A percentile compares a stretch with the other conserved stretches of the same genome.
Conservation (phyloP, 2,329 filamentous ascomycete genomes). For the Diaporthe longicolla region DNA sequence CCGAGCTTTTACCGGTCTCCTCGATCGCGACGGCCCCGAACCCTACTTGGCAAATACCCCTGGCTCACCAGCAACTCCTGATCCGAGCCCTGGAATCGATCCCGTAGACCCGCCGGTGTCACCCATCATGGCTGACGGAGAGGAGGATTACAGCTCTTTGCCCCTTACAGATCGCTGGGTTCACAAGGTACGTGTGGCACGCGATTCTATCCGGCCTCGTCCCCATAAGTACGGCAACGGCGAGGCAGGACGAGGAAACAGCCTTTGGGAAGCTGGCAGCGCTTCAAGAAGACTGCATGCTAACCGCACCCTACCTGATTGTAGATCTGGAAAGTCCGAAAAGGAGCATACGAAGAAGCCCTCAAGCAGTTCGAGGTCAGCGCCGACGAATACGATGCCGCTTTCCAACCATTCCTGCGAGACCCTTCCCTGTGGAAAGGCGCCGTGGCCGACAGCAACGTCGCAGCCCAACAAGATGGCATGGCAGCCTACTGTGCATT, state of each 20-base stretch:
- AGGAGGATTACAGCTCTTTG: constrained; percentile 86
- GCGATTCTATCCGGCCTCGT: not conserved
- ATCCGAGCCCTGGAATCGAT: not conserved
- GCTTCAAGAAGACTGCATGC: not conserved
- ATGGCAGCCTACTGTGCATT: constrained; percentile 91
- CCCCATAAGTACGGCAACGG: not conserved
- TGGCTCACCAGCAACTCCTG: not conserved
- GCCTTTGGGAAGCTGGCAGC: not conserved
- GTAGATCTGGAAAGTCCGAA: constrained; percentile 95
- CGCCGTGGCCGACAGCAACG: constrained; percentile 93
- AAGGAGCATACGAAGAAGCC: constrained; percentile 93
- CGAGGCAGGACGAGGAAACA: not conserved
- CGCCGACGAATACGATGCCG: constrained; percentile 86
- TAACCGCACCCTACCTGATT: not conserved
- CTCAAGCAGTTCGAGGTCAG: constrained; percentile 88
- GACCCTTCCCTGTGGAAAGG: constrained; percentile 92
- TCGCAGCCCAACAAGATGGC: constrained; percentile 95
- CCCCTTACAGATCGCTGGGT: constrained; percentile 84
- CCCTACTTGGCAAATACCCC: constrained; percentile 10
- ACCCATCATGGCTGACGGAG: constrained; percentile 79
- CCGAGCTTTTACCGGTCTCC: constrained; percentile 28
- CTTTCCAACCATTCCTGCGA: constrained; percentile 88
- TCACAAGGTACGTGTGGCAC: constrained; percentile 75
- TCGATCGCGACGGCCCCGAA: constrained; percentile 14
- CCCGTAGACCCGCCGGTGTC: not conserved